Evolutionary conservation across 2,329 filamentous ascomycete genomes (phyloP).

Genomic region (Aspergillus ibericus): DNA sequence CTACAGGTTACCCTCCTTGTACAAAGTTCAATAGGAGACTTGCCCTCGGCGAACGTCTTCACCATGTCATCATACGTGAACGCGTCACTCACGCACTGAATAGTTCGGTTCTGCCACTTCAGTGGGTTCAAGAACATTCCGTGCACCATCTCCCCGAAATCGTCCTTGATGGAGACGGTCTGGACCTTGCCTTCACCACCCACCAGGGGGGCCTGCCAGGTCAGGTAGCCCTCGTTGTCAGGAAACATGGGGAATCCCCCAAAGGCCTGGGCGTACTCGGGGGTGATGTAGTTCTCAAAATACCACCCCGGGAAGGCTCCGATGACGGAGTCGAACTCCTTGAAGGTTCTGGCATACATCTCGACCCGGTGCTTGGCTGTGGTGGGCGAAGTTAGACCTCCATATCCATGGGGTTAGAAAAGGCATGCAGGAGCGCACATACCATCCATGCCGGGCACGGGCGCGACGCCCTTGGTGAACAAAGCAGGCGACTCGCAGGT

Average conservation of each 20-base stretch:
- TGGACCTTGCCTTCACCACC: neutral
- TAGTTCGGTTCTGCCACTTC: neutral
- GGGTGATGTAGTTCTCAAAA: conserved; percentile 2
- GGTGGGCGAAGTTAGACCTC: neutral
- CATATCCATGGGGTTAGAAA: neutral
- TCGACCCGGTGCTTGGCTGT: neutral
- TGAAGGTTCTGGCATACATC: neutral
- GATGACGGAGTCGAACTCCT: conserved; percentile 1
- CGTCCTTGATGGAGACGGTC: neutral
- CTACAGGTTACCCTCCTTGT: neutral
- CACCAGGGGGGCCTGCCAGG: neutral
- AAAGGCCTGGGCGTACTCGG: conserved; percentile 1
- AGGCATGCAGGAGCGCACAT: neutral
- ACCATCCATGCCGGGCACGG: conserved; percentile 1
- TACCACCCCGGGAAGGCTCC: conserved; percentile 4
- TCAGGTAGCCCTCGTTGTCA: neutral
- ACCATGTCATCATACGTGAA: neutral
- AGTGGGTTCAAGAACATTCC: neutral
- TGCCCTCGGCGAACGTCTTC: neutral
- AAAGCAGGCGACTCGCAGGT: neutral
- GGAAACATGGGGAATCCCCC: conserved; percentile 5
- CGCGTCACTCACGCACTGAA: neutral
- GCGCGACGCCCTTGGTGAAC: neutral
- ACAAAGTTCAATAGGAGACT: neutral
- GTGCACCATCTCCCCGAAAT: conserved; percentile 6